Evolutionary conservation across 2,329 filamentous ascomycete genomes (phyloP).

Genomic region (Xylariaceae sp.): DNA sequence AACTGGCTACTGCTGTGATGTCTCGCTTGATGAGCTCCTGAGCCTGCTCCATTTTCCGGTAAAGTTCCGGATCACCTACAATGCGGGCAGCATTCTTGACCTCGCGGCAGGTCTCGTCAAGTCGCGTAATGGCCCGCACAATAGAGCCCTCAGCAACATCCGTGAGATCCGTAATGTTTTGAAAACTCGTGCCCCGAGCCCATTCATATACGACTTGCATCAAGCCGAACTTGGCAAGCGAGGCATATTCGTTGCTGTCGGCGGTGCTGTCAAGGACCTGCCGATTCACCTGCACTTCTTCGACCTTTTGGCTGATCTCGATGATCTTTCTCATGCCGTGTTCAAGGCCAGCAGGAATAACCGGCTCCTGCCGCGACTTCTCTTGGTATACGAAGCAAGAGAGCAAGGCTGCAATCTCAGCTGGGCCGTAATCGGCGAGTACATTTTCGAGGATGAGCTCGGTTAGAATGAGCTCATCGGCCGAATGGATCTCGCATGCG

Average conservation of each 20-base stretch:
- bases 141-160: slow-evolving; percentile 97
- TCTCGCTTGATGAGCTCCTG: slow-evolving; percentile 98
- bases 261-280: slow-evolving; percentile 90
- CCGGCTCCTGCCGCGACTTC: slow-evolving; percentile 79
- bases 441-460: slow-evolving; percentile 96
- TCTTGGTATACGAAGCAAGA: slow-evolving; percentile 98
- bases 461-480: slow-evolving; percentile 91
- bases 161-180: slow-evolving; percentile 91
- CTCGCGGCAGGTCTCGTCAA: slow-evolving; percentile 95
- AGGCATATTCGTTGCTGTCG: slow-evolving; percentile 88
- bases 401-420: slow-evolving; percentile 90
- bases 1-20: slow-evolving; percentile 80
- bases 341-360: slow-evolving; percentile 75
- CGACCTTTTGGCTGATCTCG: slow-evolving; percentile 86
- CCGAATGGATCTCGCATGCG: slow-evolving; percentile 95
- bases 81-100: slow-evolving; percentile 96
- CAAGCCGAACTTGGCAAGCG: slow-evolving; percentile 80
- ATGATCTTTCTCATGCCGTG: slow-evolving; percentile 81
- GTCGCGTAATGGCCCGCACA: slow-evolving; percentile 83
- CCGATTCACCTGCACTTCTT: slow-evolving; percentile 78
- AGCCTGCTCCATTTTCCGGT: slow-evolving; percentile 93
- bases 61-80: slow-evolving; percentile 87
- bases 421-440: slow-evolving; percentile 87
- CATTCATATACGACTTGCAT: slow-evolving; percentile 99
- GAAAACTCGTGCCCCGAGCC: slow-evolving; percentile 97